Percentiles rank a stretch among this genome's conserved stretches.
These are phyloP conservation scores for Flammula alnicola DNA, from an alignment of 1,284 basidiomycete genomes.

Conservation along the genomic window DNA sequence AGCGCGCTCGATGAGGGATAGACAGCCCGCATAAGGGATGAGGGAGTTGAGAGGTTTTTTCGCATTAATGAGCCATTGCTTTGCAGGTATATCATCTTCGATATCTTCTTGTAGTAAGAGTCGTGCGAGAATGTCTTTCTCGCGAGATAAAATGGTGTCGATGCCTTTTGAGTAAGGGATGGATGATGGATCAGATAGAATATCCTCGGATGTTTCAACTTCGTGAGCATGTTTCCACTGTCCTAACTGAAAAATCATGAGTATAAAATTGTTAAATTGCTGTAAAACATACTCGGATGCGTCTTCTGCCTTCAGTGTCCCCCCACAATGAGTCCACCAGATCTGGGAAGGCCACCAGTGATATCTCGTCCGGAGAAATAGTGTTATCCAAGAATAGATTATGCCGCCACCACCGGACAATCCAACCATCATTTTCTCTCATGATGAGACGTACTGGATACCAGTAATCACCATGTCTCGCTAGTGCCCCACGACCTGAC, in stretches of 20 bases:
- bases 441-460: slow-evolving; percentile 3
- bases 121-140: not conserved
- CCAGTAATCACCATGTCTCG: not conserved
- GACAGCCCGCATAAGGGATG: not conserved
- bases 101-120: not conserved
- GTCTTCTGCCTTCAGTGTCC: not conserved
- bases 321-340: not conserved
- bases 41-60: not conserved
- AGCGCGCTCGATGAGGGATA: not conserved
- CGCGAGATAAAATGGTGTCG: not conserved
- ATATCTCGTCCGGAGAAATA: not conserved
- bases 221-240: not conserved
- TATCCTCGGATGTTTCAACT: not conserved
- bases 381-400: not conserved
- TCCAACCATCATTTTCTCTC: not conserved
- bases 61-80: not conserved
- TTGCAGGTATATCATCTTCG: not conserved
- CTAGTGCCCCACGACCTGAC: not conserved
- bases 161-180: not conserved
- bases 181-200: not conserved
- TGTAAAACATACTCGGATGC: not conserved
- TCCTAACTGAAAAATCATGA: not conserved
- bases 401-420: not conserved
- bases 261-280: not conserved
- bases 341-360: not conserved